Evolutionary conservation across 331 rosid genomes (phyloP), one percentile per base, ranked within the genome.

Genomic region (Spiraea crenata): DNA sequence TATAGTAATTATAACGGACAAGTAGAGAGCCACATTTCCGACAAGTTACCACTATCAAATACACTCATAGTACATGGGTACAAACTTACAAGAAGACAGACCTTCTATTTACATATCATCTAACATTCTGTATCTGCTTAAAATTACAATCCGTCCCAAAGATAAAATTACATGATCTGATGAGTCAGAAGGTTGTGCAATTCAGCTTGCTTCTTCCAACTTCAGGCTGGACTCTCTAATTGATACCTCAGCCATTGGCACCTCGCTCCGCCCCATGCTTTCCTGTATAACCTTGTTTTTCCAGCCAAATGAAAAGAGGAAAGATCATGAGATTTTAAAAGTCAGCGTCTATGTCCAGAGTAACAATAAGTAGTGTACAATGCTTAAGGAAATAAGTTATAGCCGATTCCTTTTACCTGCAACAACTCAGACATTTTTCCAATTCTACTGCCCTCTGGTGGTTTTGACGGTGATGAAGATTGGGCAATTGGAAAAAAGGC

Each of bases 351-450:
- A 73, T 4, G 57, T 49, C 52, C 71, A 35, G 37, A 56, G 55
- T 40, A 51, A 71, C 37, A 65, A 16, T 8, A 72, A 20, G 31
- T 38, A 54, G 10, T 38, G 10, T 38, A 48, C 5, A 9, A 42
- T 31, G 46, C 45, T 58, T 19, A 57, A 20, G 5, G 9, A 12
- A 10, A 54, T 40, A 35, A 57, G 19, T 4, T 38, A 59, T 12
- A 55, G 67, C 38, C 40, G 63, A 55, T 68, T 79, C 57, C 65
- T 75, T 67, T 71, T 89, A 95, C 99, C 98, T 95, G 96, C 77
- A 88, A 82, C 39, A 86, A 83, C 80, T 86, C 88, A 10, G 83
- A 78, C 92, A 91, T 82, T 83, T 79, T 83, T 40, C 83, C 86
- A 63, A 82, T 84, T 77, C 79, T 81, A 38, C 64, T 50, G 52